Base-by-base conservation (phyloP, 768 basidiomycete genomes). In the Leucocoprinus leucothites region DNA sequence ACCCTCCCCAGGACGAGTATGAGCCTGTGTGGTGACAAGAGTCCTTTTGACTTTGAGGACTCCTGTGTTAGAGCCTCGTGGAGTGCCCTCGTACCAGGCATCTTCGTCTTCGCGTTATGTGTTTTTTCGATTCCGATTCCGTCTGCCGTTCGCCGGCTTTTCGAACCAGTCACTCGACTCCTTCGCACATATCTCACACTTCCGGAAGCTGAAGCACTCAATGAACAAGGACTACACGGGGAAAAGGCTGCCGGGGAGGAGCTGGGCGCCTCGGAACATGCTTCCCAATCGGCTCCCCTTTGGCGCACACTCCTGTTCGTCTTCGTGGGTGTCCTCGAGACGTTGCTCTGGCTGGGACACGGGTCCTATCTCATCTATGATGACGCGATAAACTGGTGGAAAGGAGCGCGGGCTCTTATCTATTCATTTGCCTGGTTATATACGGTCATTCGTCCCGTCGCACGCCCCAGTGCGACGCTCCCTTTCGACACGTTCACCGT, bases 401-500 rank as follows among this genome's bases (percentile, higher is more conserved):
- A 9, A 19, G 47, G 47, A 13, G 21, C 28, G 14, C 28, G 54
- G 25, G 54, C 54, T 0, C 69, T 86, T 46, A 63, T 86, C 26
- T 61, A 81, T 22, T 81, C 82, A 0, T 58, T 70, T 0, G 71
- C 82, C 3, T 92, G 91, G 91, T 65, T 87, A 36, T 91, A 89
- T 60, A 82, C 85, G 0, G 68, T 81, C 18, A 60, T 76, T 19
- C 81, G 82, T 44, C 82, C 86, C 1, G 69, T 86, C 13, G 62
- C 76, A 25, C 71, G 71, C 36, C 82, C 85, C 0, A 71, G 73
- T 4, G 68, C 79, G 0, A 91, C 87, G 0, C 75, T 79, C 1
- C 86, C 86, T 16, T 78, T 69, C 59, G 88, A 87, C 61, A 67
- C 91, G 16, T 81, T 91, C 64, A 61, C 69, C 0, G 65, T 92